A percentile compares a stretch with the other conserved stretches of the same genome.
Conservation (phyloP, 495 filamentous ascomycete species). For the Penicillium simplicissimum region DNA sequence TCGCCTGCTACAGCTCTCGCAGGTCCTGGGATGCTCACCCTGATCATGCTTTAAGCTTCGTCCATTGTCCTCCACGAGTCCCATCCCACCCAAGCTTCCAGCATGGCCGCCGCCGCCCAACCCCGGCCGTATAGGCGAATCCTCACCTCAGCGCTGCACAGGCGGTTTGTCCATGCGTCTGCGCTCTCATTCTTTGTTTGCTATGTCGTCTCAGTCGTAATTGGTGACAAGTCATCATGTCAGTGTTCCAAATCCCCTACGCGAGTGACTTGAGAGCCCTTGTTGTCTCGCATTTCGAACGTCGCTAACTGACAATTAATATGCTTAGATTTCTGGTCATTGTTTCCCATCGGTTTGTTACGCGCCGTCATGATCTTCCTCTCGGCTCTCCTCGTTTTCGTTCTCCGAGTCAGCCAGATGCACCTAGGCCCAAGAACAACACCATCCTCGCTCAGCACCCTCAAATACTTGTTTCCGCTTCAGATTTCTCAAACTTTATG, state of each 20-base stretch:
- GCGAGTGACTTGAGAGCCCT: neutral
- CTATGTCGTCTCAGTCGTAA: slow-evolving; percentile 70
- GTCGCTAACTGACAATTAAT: neutral
- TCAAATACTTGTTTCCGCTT: slow-evolving; percentile 55
- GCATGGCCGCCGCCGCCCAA: slow-evolving; percentile 49
- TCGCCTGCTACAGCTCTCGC: slow-evolving; percentile 9
- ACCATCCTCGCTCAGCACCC: slow-evolving; percentile 62
- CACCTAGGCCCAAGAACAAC: slow-evolving; percentile 71
- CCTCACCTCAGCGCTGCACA: slow-evolving; percentile 84
- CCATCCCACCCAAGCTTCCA: slow-evolving; percentile 35
- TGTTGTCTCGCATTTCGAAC: neutral
- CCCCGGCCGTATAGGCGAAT: slow-evolving; percentile 79
- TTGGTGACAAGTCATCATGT: slow-evolving; percentile 73
- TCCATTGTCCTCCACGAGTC: slow-evolving; percentile 30
- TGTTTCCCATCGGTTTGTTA: slow-evolving; percentile 79
- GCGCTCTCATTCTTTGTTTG: slow-evolving; percentile 64
- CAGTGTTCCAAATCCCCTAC: slow-evolving; percentile 27
- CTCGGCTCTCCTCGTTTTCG: slow-evolving; percentile 63
- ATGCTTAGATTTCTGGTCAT: slow-evolving; percentile 71
- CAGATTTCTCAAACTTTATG: slow-evolving; percentile 65
- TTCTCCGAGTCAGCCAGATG: slow-evolving; percentile 83
- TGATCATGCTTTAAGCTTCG: slow-evolving; percentile 41
- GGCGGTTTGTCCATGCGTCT: slow-evolving; percentile 77
- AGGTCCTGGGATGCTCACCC: slow-evolving; percentile 19
- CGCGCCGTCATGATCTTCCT: slow-evolving; percentile 74